Percentiles rank a stretch among this genome's conserved stretches.
These are phyloP conservation scores for Arthrobotrys entomopaga DNA, from an alignment of 2,329 filamentous ascomycete genomes.

Conservation along the genomic window DNA sequence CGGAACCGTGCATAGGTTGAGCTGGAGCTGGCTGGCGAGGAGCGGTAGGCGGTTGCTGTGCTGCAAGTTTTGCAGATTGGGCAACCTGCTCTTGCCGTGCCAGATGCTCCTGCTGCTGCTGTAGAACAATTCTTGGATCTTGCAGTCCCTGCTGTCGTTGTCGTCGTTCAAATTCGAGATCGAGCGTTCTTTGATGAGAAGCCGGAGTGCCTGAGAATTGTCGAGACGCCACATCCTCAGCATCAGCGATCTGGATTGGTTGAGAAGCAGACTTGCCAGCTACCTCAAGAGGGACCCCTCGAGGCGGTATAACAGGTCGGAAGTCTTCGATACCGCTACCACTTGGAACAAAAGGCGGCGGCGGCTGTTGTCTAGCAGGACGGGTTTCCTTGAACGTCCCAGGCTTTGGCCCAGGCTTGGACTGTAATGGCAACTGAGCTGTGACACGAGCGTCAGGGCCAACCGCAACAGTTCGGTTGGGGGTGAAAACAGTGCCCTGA, in stretches of 20 bases:
- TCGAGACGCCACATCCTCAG: conserved; percentile 23
- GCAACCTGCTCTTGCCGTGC: conserved; percentile 39
- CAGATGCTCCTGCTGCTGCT: conserved; percentile 50
- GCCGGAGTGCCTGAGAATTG: conserved; percentile 21
- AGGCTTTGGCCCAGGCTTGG: conserved; percentile 49
- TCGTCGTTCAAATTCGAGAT: conserved; percentile 39
- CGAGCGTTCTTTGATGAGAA: conserved; percentile 33
- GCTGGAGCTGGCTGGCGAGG: conserved; percentile 5
- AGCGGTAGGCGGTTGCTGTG: conserved; percentile 13
- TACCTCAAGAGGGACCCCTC: conserved; percentile 35
- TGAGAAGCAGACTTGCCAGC: conserved; percentile 43
- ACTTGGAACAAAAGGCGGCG: conserved; percentile 48
- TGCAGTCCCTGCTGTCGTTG: conserved; percentile 35
- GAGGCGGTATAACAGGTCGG: conserved; percentile 37
- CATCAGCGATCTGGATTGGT: conserved; percentile 40
- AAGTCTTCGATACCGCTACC: conserved; percentile 51
- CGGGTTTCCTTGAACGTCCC: conserved; percentile 49
- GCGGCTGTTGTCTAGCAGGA: conserved; percentile 27
- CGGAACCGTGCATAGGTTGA: conserved; percentile 17
- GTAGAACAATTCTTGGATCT: conserved; percentile 31
- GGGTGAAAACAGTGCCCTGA: conserved; percentile 37
- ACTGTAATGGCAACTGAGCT: conserved; percentile 40
- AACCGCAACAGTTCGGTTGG: conserved; percentile 43
- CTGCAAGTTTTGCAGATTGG: conserved; percentile 35
- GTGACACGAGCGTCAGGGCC: conserved; percentile 40